These are phyloP conservation scores for Leishmania turanica DNA, from an alignment of 208 protist species.

Conservation along the genomic window DNA sequence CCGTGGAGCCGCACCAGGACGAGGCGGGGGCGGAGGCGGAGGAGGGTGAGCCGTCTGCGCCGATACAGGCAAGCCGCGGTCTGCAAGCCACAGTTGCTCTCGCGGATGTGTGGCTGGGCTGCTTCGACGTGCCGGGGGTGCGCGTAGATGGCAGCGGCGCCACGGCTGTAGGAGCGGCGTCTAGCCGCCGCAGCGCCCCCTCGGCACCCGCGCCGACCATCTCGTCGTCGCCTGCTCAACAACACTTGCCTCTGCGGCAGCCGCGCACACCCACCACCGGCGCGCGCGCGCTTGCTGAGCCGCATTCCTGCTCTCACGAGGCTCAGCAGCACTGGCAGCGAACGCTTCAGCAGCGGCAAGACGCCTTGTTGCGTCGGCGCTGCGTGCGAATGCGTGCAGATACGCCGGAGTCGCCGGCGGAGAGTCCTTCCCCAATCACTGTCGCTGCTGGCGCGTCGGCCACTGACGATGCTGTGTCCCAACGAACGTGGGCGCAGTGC, in stretches of 20 bases:
- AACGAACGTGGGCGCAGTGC: background rate
- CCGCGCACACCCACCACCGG: background rate
- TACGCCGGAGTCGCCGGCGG: background rate
- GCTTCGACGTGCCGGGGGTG: background rate
- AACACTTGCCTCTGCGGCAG: background rate
- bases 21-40: background rate
- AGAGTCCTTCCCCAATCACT: no score
- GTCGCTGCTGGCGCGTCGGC: background rate
- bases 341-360: constrained; percentile 14
- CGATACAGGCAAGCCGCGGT: no score
- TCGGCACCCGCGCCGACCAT: no score
- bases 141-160: background rate
- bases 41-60: background rate
- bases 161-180: background rate
- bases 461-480: background rate
- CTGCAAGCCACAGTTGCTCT: background rate
- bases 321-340: background rate
- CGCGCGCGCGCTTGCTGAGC: constrained; percentile 3
- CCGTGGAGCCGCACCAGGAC: constrained; percentile 1
- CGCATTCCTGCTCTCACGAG: background rate
- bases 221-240: background rate
- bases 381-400: constrained; percentile 13
- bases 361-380: constrained; percentile 9
- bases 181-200: background rate
- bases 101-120: constrained; percentile 9